Conservation (phyloP, 371 early-diverging fungal genomes). For the Mortierella sp. region DNA sequence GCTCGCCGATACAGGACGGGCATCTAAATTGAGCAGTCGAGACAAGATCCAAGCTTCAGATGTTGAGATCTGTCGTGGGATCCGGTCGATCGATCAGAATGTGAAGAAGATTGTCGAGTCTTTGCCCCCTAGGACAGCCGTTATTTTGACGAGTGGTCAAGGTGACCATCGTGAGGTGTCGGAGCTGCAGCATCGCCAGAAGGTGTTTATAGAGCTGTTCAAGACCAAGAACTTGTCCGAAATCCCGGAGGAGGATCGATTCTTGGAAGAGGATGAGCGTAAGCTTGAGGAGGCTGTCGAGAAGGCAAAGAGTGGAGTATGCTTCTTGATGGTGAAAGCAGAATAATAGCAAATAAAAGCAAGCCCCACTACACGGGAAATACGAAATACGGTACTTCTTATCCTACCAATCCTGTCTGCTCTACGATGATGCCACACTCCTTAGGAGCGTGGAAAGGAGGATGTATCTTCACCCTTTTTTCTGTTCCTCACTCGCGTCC, state of each 20-base stretch:
- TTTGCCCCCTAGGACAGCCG: slow-evolving; percentile 58
- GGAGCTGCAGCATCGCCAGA: slow-evolving; percentile 31
- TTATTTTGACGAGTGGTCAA: slow-evolving; percentile 64
- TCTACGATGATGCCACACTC: too few relatives aligned
- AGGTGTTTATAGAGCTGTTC: slow-evolving; percentile 20
- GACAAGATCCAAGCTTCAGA: slow-evolving; percentile 45
- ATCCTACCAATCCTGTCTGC: too few relatives aligned
- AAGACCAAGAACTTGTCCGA: slow-evolving; percentile 17
- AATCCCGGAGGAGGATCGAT: slow-evolving; percentile 34
- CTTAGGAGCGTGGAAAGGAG: neutral
- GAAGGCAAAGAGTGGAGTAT: slow-evolving; percentile 38
- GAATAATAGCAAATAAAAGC: neutral
- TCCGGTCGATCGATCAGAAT: slow-evolving; percentile 51
- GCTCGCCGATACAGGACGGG: slow-evolving; percentile 22
- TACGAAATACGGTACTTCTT: too few relatives aligned
- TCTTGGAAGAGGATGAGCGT: slow-evolving; percentile 20
- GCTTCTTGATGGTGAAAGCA: slow-evolving; percentile 36
- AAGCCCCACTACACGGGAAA: too few relatives aligned
- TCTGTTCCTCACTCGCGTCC: neutral
- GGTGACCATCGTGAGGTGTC: slow-evolving; percentile 59
- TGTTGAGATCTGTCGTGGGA: slow-evolving; percentile 28
- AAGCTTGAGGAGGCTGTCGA: slow-evolving; percentile 32
- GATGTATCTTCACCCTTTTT: neutral
- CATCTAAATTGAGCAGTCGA: slow-evolving; percentile 30
- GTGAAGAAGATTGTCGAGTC: slow-evolving; percentile 56